These are phyloP conservation scores for Clavispora carvajalis DNA, from an alignment of 805 yeast genomes.

Conservation along the genomic window DNA sequence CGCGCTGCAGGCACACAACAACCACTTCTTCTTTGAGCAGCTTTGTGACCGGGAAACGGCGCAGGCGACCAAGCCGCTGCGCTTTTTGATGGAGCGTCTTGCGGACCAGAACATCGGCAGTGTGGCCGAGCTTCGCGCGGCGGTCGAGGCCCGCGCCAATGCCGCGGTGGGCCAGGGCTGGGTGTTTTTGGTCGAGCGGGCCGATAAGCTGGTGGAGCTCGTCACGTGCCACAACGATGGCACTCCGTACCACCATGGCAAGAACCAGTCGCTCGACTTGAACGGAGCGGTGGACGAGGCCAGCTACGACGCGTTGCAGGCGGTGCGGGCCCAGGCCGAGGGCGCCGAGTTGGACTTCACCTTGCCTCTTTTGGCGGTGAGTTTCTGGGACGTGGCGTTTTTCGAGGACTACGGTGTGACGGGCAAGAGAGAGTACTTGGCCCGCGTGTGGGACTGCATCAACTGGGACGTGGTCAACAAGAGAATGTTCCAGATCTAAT, in stretches of 20 bases:
- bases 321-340: constrained; percentile 38
- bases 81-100: constrained; percentile 34
- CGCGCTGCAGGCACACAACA: constrained; percentile 89
- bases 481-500: constrained; percentile 39
- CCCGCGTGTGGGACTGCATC: constrained; percentile 69
- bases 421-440: constrained; percentile 68
- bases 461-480: constrained; percentile 75
- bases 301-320: constrained; percentile 43
- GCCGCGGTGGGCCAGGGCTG: constrained; percentile 64
- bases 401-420: constrained; percentile 75
- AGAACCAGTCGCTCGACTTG: constrained; percentile 69
- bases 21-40: constrained; percentile 81
- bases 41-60: constrained; percentile 34
- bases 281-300: constrained; percentile 63
- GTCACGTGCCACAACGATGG: constrained; percentile 66
- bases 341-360: constrained; percentile 50
- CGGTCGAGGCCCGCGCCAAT: constrained; percentile 48
- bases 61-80: constrained; percentile 29
- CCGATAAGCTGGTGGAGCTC: constrained; percentile 52
- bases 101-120: constrained; percentile 28
- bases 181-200: constrained; percentile 65
- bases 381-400: constrained; percentile 89
- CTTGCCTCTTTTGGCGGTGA: constrained; percentile 71
- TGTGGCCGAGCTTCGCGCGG: constrained; percentile 47
- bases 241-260: constrained; percentile 65